A percentile compares a stretch with the other conserved stretches of the same genome.
These are phyloP conservation scores for Saccharomyces hybrid DNA, from an alignment of 1,139 yeast genomes.

Conservation along the genomic window DNA sequence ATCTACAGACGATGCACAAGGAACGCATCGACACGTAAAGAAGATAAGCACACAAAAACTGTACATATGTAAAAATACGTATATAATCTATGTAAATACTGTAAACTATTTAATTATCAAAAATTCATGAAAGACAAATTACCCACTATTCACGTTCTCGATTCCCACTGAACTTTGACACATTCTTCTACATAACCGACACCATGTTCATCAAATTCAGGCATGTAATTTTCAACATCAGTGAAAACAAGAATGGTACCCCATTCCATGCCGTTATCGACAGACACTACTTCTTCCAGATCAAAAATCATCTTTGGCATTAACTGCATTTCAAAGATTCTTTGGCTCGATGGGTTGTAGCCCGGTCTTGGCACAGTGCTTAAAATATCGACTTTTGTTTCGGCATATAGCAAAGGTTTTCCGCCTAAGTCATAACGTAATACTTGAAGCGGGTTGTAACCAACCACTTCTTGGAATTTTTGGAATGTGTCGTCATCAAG, in stretches of 20 bases:
- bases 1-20: no score
- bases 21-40: not conserved
- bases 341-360: conserved; percentile 52
- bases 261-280: conserved; percentile 90
- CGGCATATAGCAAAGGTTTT: conserved; percentile 63
- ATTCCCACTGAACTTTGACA: conserved; percentile 96
- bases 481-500: conserved; percentile 74
- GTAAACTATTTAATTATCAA: not conserved
- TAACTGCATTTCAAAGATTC: conserved; percentile 77
- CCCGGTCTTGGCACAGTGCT: conserved; percentile 31
- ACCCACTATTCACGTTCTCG: conserved; percentile 10
- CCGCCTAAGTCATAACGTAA: conserved; percentile 76
- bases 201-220: conserved; percentile 49
- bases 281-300: conserved; percentile 49
- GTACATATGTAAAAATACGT: conserved; percentile 5
- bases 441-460: conserved; percentile 79
- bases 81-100: not conserved
- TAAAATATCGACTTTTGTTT: conserved; percentile 35
- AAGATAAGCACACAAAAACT: conserved; percentile 1
- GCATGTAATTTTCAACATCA: conserved; percentile 62
- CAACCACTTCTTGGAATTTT: conserved; percentile 63
- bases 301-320: conserved; percentile 92
- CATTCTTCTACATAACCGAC: conserved; percentile 86
- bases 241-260: conserved; percentile 87
- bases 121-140: not conserved